phyloP scores from a whole-genome alignment of 2,329 filamentous ascomycete species.

The Fusarium annulatum region DNA sequence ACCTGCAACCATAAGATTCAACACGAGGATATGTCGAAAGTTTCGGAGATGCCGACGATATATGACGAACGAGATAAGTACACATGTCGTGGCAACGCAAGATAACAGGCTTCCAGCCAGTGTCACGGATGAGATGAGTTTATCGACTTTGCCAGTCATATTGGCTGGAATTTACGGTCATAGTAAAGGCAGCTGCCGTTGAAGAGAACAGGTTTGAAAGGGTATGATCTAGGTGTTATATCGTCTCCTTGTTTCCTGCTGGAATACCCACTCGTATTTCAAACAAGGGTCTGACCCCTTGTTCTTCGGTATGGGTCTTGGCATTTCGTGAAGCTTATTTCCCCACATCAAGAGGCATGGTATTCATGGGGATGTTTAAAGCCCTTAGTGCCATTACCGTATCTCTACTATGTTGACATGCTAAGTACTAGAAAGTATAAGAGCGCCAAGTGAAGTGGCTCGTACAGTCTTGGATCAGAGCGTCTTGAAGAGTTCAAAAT shows the following conservation, averaged over 20 bases:
- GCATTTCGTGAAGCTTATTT: slow-evolving; percentile 1
- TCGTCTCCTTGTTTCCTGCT: not conserved
- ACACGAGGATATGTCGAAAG: slow-evolving; percentile 40
- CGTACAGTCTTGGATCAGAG: not conserved
- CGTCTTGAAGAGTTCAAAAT: slow-evolving; percentile 8
- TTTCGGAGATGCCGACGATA: slow-evolving; percentile 36
- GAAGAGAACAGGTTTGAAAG: not conserved
- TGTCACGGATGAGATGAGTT: slow-evolving; percentile 37
- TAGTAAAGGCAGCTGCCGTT: slow-evolving; percentile 1
- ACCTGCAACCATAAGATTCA: slow-evolving; percentile 42
- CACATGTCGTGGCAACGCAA: slow-evolving; percentile 35
- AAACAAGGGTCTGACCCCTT: slow-evolving; percentile 13
- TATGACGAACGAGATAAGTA: slow-evolving; percentile 37
- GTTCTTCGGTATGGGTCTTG: slow-evolving; percentile 5
- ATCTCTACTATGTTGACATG: not conserved
- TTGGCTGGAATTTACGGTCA: not conserved
- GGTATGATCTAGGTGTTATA: slow-evolving; percentile 1
- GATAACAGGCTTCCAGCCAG: slow-evolving; percentile 39
- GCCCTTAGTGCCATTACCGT: not conserved
- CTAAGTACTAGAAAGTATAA: not conserved
- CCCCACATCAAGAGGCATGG: too few species aligned
- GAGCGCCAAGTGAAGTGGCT: not conserved
- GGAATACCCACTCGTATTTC: slow-evolving; percentile 3
- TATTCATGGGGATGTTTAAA: not conserved
- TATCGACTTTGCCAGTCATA: slow-evolving; percentile 31